A percentile compares a stretch with the other conserved stretches of the same genome.
These are phyloP conservation scores for Penicillium nordicum DNA, from an alignment of 2,329 filamentous ascomycete genomes.

Conservation along the genomic window DNA sequence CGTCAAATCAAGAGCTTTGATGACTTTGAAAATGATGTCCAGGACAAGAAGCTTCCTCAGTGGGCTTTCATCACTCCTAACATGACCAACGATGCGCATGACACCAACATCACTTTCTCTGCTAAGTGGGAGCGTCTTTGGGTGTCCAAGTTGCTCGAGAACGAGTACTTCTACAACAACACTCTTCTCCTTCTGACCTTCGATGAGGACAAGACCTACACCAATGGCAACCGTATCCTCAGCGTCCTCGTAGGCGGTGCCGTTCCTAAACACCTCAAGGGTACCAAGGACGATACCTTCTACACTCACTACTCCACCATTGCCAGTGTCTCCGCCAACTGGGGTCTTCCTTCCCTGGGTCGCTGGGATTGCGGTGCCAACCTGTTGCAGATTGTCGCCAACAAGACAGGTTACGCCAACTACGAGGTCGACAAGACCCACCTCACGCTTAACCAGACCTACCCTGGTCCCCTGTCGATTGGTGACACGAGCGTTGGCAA, in stretches of 20 bases:
- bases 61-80: slow-evolving; percentile 51
- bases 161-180: slow-evolving; percentile 70
- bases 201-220: slow-evolving; percentile 74
- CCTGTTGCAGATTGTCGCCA: slow-evolving; percentile 60
- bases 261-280: slow-evolving; percentile 59
- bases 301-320: slow-evolving; percentile 74
- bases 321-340: slow-evolving; percentile 66
- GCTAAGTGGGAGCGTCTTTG: slow-evolving; percentile 67
- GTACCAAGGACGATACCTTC: slow-evolving; percentile 66
- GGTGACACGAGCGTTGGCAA: slow-evolving; percentile 12
- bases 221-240: slow-evolving; percentile 64
- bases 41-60: slow-evolving; percentile 64
- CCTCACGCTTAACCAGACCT: slow-evolving; percentile 54
- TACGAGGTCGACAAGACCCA: slow-evolving; percentile 40
- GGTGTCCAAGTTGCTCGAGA: slow-evolving; percentile 64
- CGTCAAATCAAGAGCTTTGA: slow-evolving; percentile 71
- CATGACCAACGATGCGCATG: slow-evolving; percentile 60
- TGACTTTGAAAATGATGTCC: slow-evolving; percentile 65
- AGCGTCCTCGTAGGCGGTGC: slow-evolving; percentile 72
- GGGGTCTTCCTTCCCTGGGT: slow-evolving; percentile 65
- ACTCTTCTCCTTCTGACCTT: slow-evolving; percentile 80
- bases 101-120: slow-evolving; percentile 66
- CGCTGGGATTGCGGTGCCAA: slow-evolving; percentile 72
- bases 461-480: slow-evolving; percentile 46
- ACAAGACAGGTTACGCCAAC: slow-evolving; percentile 56